Evolutionary conservation across 768 basidiomycete species (phyloP).

Genomic region (Tulasnella sp.): DNA sequence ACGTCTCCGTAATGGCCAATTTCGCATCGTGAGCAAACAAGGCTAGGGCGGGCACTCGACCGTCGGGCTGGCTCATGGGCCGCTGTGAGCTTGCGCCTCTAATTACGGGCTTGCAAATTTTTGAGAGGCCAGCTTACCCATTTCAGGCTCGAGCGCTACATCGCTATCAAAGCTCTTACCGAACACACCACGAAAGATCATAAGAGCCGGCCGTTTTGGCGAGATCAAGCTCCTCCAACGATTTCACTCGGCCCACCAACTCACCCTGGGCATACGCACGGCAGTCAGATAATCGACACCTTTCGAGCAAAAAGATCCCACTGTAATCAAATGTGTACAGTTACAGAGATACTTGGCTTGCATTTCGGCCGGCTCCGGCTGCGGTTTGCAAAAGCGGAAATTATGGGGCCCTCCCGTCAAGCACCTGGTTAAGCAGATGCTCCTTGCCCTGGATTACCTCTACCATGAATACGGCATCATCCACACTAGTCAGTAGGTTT

Average conservation of each 20-base stretch:
- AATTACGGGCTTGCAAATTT: not conserved
- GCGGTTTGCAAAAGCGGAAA: not conserved
- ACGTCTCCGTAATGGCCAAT: not conserved
- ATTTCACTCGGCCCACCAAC: not conserved
- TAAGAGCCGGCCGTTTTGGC: not conserved
- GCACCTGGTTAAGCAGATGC: constrained; percentile 36
- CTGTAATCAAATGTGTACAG: not conserved
- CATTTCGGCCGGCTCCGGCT: not conserved
- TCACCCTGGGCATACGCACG: not conserved
- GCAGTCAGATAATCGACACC: not conserved
- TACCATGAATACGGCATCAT: constrained; percentile 35
- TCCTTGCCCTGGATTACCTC: constrained; percentile 38
- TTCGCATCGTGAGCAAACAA: not conserved
- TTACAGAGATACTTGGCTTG: not conserved
- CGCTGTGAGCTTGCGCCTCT: not conserved
- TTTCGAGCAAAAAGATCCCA: not conserved
- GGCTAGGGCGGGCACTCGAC: not conserved
- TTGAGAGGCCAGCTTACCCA: not conserved
- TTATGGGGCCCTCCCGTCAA: constrained; percentile 14
- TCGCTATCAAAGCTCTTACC: not conserved
- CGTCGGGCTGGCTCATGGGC: not conserved
- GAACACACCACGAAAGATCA: not conserved
- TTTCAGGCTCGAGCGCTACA: not conserved
- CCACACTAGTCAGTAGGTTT: constrained; percentile 34
- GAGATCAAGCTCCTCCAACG: not conserved